Evolutionary conservation across 139 green algal species (phyloP).

Genomic region (Chlorella sp.): DNA sequence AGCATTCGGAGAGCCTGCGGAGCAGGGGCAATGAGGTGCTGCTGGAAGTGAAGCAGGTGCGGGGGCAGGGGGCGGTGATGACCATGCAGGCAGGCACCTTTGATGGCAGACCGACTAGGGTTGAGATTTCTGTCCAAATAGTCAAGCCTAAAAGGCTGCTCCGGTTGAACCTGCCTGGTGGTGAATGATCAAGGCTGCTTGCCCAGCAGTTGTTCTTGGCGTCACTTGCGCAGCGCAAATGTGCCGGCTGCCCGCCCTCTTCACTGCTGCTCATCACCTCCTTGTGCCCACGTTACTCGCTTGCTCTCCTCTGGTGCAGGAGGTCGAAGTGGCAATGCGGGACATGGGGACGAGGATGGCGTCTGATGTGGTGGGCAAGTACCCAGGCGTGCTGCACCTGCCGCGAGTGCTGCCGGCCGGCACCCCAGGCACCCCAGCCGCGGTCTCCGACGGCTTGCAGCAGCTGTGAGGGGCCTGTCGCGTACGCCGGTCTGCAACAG

Average conservation of each 20-base stretch:
- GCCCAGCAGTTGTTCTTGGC: not conserved
- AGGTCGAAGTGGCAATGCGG: not conserved
- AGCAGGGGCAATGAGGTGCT: constrained; percentile 25
- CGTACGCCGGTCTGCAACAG: too few relatives aligned
- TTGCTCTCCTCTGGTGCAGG: not conserved
- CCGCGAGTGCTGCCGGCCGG: not conserved
- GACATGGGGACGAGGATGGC: not conserved
- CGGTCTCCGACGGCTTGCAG: not conserved
- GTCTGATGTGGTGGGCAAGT: not conserved
- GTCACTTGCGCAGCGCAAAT: not conserved
- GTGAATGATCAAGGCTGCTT: not conserved
- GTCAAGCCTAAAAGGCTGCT: not conserved
- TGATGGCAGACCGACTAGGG: not conserved
- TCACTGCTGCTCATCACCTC: not conserved
- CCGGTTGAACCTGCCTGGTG: not conserved
- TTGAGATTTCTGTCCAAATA: not conserved
- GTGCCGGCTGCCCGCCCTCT: not conserved
- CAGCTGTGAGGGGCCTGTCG: not conserved
- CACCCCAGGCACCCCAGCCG: not conserved
- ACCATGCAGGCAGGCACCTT: not conserved
- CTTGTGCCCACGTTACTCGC: not conserved
- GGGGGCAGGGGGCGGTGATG: not conserved
- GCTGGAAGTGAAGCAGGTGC: constrained; percentile 31
- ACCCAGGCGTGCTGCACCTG: not conserved
- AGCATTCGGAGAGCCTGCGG: constrained; percentile 41